Evolutionary conservation across 345 rosid species (phyloP).

Genomic region (Gossypium mustelinum): DNA sequence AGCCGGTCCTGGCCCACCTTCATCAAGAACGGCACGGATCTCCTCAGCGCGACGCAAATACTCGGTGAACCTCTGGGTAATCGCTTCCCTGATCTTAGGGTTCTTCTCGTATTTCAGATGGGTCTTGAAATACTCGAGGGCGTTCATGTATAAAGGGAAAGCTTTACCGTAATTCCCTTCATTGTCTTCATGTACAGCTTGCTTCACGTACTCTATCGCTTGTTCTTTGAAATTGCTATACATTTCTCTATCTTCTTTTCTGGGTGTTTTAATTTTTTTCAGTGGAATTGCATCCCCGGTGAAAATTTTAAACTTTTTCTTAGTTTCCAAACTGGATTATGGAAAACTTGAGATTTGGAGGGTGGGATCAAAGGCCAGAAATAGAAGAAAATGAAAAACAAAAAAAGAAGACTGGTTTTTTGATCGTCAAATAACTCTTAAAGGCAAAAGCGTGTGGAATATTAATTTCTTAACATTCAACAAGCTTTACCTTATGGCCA

Average conservation of each 20-base stretch:
- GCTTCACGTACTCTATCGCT: conserved; percentile 76
- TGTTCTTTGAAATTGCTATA: conserved; percentile 89
- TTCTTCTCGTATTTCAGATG: conserved; percentile 82
- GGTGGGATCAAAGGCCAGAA: background rate
- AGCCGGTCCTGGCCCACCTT: conserved; percentile 58
- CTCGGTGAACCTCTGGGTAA: conserved; percentile 70
- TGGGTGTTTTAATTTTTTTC: background rate
- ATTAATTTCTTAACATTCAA: background rate
- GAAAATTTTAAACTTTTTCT: background rate
- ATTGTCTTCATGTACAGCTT: conserved; percentile 70
- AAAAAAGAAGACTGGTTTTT: background rate
- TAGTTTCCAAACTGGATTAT: background rate
- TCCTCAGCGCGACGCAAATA: conserved; percentile 86
- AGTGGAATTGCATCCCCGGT: conserved; percentile 18
- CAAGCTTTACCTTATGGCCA: no score
- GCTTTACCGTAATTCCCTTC: conserved; percentile 76
- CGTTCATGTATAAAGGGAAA: conserved; percentile 75
- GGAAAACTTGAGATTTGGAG: no score
- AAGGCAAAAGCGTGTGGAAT: background rate
- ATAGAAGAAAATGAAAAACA: background rate
- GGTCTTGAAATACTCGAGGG: conserved; percentile 77
- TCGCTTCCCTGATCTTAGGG: conserved; percentile 67
- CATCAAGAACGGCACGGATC: conserved; percentile 70
- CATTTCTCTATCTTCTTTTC: conserved; percentile 24
- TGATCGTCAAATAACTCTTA: background rate